Conservation (phyloP, 2,329 filamentous ascomycete genomes). For the Cephalotrichum gorgonifer region DNA sequence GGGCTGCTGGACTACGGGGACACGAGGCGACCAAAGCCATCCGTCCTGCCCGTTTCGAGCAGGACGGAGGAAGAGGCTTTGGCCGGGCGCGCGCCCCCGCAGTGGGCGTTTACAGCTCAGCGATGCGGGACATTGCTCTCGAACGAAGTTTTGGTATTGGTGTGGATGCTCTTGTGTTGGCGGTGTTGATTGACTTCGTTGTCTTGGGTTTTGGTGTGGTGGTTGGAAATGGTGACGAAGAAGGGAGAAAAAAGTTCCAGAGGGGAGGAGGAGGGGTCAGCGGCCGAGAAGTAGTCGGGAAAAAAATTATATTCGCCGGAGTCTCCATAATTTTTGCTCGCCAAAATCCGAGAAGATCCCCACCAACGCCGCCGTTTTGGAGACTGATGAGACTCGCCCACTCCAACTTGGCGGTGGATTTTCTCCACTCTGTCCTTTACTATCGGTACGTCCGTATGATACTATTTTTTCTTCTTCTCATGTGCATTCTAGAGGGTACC, state of each 20-base stretch:
- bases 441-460: too few relatives aligned
- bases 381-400: too few relatives aligned
- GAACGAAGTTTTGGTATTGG: constrained; percentile 51
- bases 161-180: constrained; percentile 21
- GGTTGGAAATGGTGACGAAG: constrained; percentile 6
- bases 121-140: constrained; percentile 64
- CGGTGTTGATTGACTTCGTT: constrained; percentile 49
- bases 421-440: too few relatives aligned
- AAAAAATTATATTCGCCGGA: constrained; percentile 4
- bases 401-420: too few relatives aligned
- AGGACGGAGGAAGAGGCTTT: background rate
- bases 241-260: constrained; percentile 7
- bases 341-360: too few relatives aligned
- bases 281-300: constrained; percentile 4
- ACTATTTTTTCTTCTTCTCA: background rate
- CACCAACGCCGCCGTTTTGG: too few relatives aligned
- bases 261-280: constrained; percentile 4
- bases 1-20: constrained; percentile 76
- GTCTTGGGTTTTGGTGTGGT: constrained; percentile 43
- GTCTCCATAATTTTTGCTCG: constrained; percentile 1
- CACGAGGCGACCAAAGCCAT: background rate
- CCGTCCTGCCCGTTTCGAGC: too few relatives aligned
- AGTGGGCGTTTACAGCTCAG: constrained; percentile 89
- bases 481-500: background rate
- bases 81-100: constrained; percentile 36